Base-by-base conservation (phyloP, 148 eudicot genomes). In the Dysphania ambrosioides region DNA sequence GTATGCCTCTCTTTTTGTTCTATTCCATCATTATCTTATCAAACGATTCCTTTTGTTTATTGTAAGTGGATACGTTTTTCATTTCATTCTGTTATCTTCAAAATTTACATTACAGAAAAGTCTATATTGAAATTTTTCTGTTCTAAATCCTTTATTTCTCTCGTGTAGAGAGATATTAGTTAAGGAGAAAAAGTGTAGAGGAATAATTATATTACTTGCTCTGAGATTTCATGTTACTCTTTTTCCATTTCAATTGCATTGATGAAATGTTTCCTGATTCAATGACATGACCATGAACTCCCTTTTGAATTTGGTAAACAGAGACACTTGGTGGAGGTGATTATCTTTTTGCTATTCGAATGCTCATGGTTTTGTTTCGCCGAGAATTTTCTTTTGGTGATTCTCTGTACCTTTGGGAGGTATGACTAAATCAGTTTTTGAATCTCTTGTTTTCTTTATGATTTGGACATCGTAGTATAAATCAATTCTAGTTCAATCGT, bases 341-440 rank as follows among this genome's bases (percentile, higher is more conserved):
- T 74, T 94, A 94, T 81, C 82, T 94, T 35, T 94, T 94, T 82
- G 98, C 98, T 80, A 81, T 95, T 77, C 85, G 99, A 44, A 95
- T 95, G 99, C 97, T 95, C 55, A 95, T 95, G 99, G 99, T 95
- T 78, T 86, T 95, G 81, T 95, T 95, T 82, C 97, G 99, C 29
- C 88, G 99, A 56, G 99, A 95, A 72, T 90, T 95, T 79, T 92
- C 99, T 60, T 95, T 95, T 80, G 87, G 89, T 24, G 99, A 95
- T 72, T 92, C 97, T 57, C 85, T 95, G 68, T 92, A 92, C 83
- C 97, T 95, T 66, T 95, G 99, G 99, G 99, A 95, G 99, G 99
- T 93, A 88, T 73, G 75, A 30, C 23, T 71, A 47, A 24, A 36
- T 15, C 67, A 24, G n/a, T n/a, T n/a, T 66, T n/a, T n/a, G n/a